Conservation (phyloP, 176 grass and related monocot genomes). For the Bromus sterilis region DNA sequence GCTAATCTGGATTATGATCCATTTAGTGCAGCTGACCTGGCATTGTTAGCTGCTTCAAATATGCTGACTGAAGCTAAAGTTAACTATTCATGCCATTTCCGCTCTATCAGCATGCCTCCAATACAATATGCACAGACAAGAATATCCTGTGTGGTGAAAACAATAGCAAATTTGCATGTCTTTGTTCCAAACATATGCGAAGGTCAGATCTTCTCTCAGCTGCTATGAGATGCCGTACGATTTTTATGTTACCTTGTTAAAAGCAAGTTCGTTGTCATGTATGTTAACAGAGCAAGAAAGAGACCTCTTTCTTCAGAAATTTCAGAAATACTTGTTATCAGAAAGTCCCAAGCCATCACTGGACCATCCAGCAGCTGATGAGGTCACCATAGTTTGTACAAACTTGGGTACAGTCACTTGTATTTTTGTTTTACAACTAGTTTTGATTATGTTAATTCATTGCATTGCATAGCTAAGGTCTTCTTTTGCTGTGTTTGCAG, state of each 20-base stretch:
- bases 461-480: constrained; percentile 14
- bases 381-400: constrained; percentile 52
- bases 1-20: constrained; percentile 89
- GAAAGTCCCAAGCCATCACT: constrained; percentile 27
- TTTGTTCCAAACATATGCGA: constrained; percentile 96
- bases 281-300: constrained; percentile 91
- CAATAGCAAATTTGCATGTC: constrained; percentile 91
- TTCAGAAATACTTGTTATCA: constrained; percentile 54
- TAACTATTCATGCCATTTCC: constrained; percentile 57
- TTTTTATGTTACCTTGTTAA: constrained; percentile 13
- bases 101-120: constrained; percentile 43
- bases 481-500: constrained; percentile 40
- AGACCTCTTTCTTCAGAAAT: constrained; percentile 89
- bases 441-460: constrained; percentile 15
- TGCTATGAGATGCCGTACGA: background rate
- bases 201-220: constrained; percentile 45
- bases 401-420: constrained; percentile 67
- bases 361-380: constrained; percentile 23
- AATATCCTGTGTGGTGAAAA: constrained; percentile 93
- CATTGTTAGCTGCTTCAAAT: constrained; percentile 37
- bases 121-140: constrained; percentile 77
- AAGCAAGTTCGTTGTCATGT: constrained; percentile 19
- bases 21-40: constrained; percentile 64
- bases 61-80: constrained; percentile 46
- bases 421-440: background rate